phyloP scores from a whole-genome alignment of 176 grass and related monocot species.

The Oryza meridionalis region DNA sequence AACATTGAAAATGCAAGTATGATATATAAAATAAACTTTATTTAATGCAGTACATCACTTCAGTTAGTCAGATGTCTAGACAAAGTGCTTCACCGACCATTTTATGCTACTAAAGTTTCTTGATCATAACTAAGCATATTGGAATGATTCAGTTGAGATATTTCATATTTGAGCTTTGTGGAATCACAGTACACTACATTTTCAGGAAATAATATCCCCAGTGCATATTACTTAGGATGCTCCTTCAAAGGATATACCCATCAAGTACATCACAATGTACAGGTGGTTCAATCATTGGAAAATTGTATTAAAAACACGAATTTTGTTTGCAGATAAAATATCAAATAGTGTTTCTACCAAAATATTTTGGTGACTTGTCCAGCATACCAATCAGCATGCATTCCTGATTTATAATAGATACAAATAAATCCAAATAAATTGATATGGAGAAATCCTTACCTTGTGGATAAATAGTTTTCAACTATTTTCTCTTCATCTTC shows the following conservation, averaged over 20 bases:
- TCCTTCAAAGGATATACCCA: background rate
- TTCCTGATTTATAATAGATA: background rate
- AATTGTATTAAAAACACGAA: background rate
- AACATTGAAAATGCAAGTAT: background rate
- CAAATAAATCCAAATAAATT: slow-evolving; percentile 10
- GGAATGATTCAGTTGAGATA: background rate
- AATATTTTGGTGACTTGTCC: background rate
- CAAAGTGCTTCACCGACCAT: slow-evolving; percentile 24
- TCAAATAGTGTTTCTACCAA: background rate
- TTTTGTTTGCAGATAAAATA: slow-evolving; percentile 12
- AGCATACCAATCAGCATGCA: slow-evolving; percentile 16
- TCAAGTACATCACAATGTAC: background rate
- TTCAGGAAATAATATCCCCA: background rate
- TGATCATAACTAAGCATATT: slow-evolving; percentile 4
- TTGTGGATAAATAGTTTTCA: slow-evolving; percentile 39
- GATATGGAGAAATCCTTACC: slow-evolving; percentile 25
- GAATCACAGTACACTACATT: background rate
- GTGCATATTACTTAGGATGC: background rate
- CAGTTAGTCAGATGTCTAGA: background rate
- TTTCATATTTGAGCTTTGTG: background rate
- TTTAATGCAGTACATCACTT: background rate
- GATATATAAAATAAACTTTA: background rate
- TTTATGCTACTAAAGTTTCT: background rate
- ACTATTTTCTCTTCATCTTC: slow-evolving; percentile 53
- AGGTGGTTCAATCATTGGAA: background rate